A percentile compares a stretch with the other conserved stretches of the same genome.
Conservation (phyloP, 2,329 filamentous ascomycete genomes). For the Thyridium curvatum region DNA sequence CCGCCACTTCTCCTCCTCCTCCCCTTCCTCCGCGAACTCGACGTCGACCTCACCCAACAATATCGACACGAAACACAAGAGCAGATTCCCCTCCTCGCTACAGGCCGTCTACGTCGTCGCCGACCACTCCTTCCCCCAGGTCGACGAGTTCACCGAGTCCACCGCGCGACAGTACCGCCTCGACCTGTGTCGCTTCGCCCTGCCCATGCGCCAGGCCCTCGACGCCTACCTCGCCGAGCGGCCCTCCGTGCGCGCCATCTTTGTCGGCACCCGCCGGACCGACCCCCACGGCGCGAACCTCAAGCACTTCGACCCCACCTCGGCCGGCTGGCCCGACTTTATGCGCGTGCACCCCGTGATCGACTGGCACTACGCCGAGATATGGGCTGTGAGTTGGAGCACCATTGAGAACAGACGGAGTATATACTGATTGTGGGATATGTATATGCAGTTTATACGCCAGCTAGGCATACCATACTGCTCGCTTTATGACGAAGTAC, state of each 20-base stretch:
- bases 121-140: constrained; percentile 74
- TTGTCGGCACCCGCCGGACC: constrained; percentile 83
- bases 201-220: constrained; percentile 78
- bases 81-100: constrained; percentile 38
- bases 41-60: constrained; percentile 9
- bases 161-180: constrained; percentile 68
- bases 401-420: not conserved
- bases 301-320: constrained; percentile 80
- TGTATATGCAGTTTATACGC: constrained; percentile 68
- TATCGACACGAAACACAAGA: not conserved
- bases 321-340: constrained; percentile 83
- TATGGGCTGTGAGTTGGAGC: constrained; percentile 70
- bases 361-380: constrained; percentile 94
- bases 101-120: constrained; percentile 88
- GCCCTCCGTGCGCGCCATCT: constrained; percentile 65
- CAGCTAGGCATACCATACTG: constrained; percentile 80
- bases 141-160: constrained; percentile 73
- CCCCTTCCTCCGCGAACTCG: constrained; percentile 14
- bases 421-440: constrained; percentile 4
- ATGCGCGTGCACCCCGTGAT: constrained; percentile 94
- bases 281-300: constrained; percentile 82
- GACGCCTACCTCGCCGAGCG: constrained; percentile 65
- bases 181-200: constrained; percentile 64
- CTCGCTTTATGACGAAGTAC: constrained; percentile 64
- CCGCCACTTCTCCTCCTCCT: constrained; percentile 21